Evolutionary conservation across 2,329 filamentous ascomycete genomes (phyloP).

Genomic region (Emergomyces africanus): DNA sequence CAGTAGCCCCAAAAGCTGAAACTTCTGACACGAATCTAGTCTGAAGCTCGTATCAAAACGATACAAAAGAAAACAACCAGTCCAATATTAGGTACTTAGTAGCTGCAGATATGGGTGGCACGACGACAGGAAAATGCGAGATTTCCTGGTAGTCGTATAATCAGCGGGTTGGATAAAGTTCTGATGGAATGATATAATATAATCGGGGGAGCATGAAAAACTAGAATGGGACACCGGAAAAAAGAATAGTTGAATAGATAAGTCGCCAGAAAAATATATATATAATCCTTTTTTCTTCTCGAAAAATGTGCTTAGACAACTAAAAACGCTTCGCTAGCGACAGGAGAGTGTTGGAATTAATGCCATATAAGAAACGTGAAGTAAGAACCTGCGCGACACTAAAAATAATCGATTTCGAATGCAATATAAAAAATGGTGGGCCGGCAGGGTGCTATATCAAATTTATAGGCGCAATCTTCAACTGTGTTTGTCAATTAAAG

Average conservation of each 20-base stretch:
- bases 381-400: background rate
- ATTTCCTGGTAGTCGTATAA: background rate
- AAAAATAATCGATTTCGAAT: background rate
- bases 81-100: background rate
- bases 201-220: background rate
- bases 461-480: background rate
- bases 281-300: background rate
- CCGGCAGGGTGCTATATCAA: background rate
- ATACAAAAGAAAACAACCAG: background rate
- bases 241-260: background rate
- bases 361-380: background rate
- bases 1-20: background rate
- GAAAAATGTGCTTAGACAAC: background rate
- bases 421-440: background rate
- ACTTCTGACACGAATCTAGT: background rate
- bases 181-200: background rate
- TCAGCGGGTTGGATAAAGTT: background rate
- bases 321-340: background rate
- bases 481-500: slow-evolving; percentile 21
- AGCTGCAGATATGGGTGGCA: background rate
- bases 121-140: background rate
- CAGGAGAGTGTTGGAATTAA: background rate
- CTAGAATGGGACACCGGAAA: background rate
- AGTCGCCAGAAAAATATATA: background rate
- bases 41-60: background rate